Percentiles rank a stretch among this genome's conserved stretches.
phyloP scores from a whole-genome alignment of 805 yeast genomes.

The Brettanomyces anomalus region DNA sequence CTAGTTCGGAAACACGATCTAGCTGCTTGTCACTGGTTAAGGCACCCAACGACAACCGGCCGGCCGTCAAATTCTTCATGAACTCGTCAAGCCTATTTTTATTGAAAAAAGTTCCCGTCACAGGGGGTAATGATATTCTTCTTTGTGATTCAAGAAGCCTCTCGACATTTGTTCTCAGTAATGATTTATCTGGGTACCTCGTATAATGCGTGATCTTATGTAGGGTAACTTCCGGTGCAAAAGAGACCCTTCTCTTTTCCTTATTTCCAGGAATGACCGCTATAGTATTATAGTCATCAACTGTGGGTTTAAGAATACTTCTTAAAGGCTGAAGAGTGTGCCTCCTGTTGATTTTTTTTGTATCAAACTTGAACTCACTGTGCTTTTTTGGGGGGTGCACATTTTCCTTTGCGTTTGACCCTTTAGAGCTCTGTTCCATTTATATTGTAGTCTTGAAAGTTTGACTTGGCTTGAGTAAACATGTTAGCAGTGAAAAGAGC shows the following conservation, averaged over 20 bases:
- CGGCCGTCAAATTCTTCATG: neutral
- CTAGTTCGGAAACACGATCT: neutral
- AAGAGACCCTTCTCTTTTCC: constrained; percentile 53
- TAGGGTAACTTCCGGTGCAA: constrained; percentile 67
- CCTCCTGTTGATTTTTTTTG: constrained; percentile 16
- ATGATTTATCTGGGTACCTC: constrained; percentile 11
- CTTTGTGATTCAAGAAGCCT: neutral
- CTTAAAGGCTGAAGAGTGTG: constrained; percentile 29
- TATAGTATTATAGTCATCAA: constrained; percentile 27
- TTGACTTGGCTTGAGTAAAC: too few relatives aligned
- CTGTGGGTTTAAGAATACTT: constrained; percentile 29
- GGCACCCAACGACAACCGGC: neutral
- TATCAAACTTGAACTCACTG: constrained; percentile 1
- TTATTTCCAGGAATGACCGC: constrained; percentile 26
- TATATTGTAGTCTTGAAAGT: too few relatives aligned
- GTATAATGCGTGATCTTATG: constrained; percentile 30
- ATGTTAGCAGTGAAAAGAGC: too few relatives aligned
- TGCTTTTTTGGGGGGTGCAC: neutral
- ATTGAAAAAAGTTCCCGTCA: neutral
- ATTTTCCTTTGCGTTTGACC: constrained; percentile 2
- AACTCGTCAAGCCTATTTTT: neutral
- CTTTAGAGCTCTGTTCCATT: neutral
- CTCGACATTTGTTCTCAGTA: neutral
- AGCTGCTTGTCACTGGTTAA: neutral
- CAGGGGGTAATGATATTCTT: constrained; percentile 4